These are phyloP conservation scores for Cryoendolithus antarcticus DNA, from an alignment of 2,329 filamentous ascomycete genomes.

Conservation along the genomic window DNA sequence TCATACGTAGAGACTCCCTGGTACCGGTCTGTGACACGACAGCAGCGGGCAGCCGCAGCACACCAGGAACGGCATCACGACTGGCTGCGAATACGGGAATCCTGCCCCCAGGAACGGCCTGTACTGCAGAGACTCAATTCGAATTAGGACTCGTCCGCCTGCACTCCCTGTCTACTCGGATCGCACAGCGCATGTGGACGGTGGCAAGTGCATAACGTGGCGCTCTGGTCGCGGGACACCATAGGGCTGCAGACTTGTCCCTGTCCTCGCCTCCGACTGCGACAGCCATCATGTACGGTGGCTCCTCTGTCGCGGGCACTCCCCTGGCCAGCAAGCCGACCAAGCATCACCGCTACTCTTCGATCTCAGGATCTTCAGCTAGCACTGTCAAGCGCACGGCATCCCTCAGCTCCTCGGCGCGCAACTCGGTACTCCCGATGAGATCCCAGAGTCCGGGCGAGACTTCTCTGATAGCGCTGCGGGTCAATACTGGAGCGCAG, in stretches of 20 bases:
- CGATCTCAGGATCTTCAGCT: slow-evolving; percentile 31
- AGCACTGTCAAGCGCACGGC: slow-evolving; percentile 30
- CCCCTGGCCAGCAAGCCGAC: slow-evolving; percentile 4
- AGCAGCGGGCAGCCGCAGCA: slow-evolving; percentile 5
- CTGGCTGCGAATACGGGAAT: slow-evolving; percentile 1
- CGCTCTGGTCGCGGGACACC: background rate
- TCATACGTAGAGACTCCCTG: background rate
- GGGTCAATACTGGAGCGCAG: slow-evolving; percentile 12
- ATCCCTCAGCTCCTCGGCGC: slow-evolving; percentile 22
- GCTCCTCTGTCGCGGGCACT: slow-evolving; percentile 9
- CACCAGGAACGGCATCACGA: slow-evolving; percentile 1
- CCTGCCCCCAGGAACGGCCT: background rate
- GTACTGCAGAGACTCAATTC: slow-evolving; percentile 1
- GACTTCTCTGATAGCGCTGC: slow-evolving; percentile 13
- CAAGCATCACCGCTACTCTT: slow-evolving; percentile 17
- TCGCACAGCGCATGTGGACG: no score
- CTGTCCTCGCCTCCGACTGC: slow-evolving; percentile 2
- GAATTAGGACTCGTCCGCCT: no score
- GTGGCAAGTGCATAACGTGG: no score
- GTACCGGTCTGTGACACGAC: slow-evolving; percentile 1
- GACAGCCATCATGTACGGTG: slow-evolving; percentile 10
- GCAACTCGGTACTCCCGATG: slow-evolving; percentile 14
- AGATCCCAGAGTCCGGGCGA: slow-evolving; percentile 15
- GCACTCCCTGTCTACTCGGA: no score
- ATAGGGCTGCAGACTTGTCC: slow-evolving; percentile 5